These are phyloP conservation scores for Phytophthora ohioensis DNA, from an alignment of 352 stramenopile species.

Conservation along the genomic window DNA sequence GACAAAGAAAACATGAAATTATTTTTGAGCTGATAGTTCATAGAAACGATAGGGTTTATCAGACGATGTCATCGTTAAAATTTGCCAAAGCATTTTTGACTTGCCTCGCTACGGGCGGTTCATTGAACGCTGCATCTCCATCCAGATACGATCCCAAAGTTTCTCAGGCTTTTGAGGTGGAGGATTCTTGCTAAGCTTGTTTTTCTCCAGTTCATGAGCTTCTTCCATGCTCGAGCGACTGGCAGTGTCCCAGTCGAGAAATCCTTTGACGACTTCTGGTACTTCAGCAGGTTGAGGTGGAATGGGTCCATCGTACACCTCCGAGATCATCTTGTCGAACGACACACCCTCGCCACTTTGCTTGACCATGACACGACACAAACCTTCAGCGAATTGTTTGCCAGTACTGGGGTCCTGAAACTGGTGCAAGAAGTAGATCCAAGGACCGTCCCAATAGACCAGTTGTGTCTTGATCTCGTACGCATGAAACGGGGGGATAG, in stretches of 20 bases:
- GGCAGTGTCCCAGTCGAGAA: conserved; percentile 51
- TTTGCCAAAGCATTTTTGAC: not conserved
- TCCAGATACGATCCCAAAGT: conserved; percentile 36
- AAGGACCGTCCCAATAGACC: conserved; percentile 60
- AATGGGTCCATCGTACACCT: conserved; percentile 39
- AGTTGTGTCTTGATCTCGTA: conserved; percentile 68
- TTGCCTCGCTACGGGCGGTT: conserved; percentile 36
- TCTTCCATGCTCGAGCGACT: conserved; percentile 49
- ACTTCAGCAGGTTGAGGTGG: conserved; percentile 33
- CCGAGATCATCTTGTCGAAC: conserved; percentile 40
- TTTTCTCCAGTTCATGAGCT: conserved; percentile 27
- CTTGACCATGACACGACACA: conserved; percentile 48
- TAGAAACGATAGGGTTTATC: no score
- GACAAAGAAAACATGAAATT: no score
- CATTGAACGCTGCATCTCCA: conserved; percentile 53
- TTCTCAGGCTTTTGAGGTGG: conserved; percentile 23
- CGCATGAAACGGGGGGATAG: conserved; percentile 55
- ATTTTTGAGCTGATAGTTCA: no score
- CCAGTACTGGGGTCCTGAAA: conserved; percentile 61
- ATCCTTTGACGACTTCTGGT: conserved; percentile 48
- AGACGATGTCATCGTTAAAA: no score
- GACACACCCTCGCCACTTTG: conserved; percentile 26
- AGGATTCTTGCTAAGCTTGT: not conserved
- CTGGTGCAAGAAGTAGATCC: conserved; percentile 71
- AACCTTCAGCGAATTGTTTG: conserved; percentile 64